Base-by-base conservation (phyloP, 202 grass and related monocot species). In the Hordeum pubiflorum region DNA sequence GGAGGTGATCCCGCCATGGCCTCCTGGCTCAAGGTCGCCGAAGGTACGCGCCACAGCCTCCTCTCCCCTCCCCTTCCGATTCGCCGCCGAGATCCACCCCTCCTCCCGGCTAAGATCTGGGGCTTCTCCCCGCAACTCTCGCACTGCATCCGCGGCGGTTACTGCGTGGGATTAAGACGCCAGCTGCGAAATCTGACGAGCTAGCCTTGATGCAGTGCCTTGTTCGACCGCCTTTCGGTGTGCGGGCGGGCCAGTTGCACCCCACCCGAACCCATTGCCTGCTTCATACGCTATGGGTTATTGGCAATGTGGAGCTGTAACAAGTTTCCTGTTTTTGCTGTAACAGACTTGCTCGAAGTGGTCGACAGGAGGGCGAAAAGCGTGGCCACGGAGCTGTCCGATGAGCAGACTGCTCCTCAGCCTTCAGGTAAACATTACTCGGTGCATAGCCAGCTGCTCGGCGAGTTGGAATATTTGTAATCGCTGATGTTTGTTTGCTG, bases 11-110 rank as follows among this genome's bases (percentile, higher is more conserved):
- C 62, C 54, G 58, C 74, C 81, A 95, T 98, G 96, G 90, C 96
- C 71, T 95, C 92, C 44, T 95, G 92, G 96, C 90, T 98, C 86
- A 98, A 98, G 79, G 92, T 86, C 77, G 96, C 96, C 65, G 96
- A 98, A 98, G 96, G 96, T 98, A 93, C 69, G 63, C 60, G 41
- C 38, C 74, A 14, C 2, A 82, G 61, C 77, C 83, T 81, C 43
- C 79, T 55, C 54, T 76, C 52, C 64, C 81, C 63, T 84, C 10
- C 41, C 64, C 76, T 64, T 58, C 62, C 63, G 36, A 76, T 58
- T 69, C 52, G 43, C 76, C 32, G 59, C 81, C 58, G 32, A 77
- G 79, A 80, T 88, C 84, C 85, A 74, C 81, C 48, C 73, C 70
- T 61, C 62, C 13, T 44, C 41, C 63, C 21, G 63, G 12, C 29